Evolutionary conservation across 345 rosid species (phyloP).

Genomic region (Viola odorata): DNA sequence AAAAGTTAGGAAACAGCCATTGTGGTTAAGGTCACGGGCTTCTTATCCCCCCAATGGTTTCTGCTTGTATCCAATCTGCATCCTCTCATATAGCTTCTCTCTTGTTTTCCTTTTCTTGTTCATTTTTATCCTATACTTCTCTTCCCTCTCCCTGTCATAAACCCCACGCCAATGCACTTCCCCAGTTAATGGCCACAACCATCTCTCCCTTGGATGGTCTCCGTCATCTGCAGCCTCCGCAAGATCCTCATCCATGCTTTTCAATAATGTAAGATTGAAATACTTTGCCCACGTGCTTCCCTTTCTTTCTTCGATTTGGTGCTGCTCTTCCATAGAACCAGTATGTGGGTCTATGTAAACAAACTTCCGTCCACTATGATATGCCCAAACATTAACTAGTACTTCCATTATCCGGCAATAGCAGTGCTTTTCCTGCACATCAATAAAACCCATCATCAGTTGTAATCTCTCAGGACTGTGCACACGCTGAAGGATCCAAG

Average conservation of each 20-base stretch:
- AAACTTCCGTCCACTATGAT: slow-evolving; percentile 83
- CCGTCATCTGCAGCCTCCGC: slow-evolving; percentile 98
- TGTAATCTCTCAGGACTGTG: background rate
- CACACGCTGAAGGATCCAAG: background rate
- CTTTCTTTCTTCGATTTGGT: slow-evolving; percentile 51
- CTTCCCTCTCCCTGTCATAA: slow-evolving; percentile 91
- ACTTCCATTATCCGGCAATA: slow-evolving; percentile 86
- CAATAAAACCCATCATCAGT: slow-evolving; percentile 7
- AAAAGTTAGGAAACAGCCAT: background rate
- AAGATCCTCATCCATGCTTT: slow-evolving; percentile 95
- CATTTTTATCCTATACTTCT: slow-evolving; percentile 84
- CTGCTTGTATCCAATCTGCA: slow-evolving; percentile 68
- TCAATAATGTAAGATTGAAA: slow-evolving; percentile 63
- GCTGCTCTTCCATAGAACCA: slow-evolving; percentile 73
- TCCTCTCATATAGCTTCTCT: slow-evolving; percentile 63
- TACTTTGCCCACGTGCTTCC: slow-evolving; percentile 75
- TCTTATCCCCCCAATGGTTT: slow-evolving; percentile 55
- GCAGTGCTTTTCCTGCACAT: slow-evolving; percentile 70
- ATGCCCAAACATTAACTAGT: slow-evolving; percentile 90
- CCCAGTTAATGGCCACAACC: slow-evolving; percentile 94
- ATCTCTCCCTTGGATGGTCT: slow-evolving; percentile 58
- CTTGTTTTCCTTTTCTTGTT: slow-evolving; percentile 84
- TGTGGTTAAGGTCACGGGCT: background rate
- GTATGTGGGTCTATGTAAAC: slow-evolving; percentile 75
- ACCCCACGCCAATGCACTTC: slow-evolving; percentile 98